These are phyloP conservation scores for Ophiostoma australiae DNA, from an alignment of 2,329 filamentous ascomycete genomes.

Conservation along the genomic window DNA sequence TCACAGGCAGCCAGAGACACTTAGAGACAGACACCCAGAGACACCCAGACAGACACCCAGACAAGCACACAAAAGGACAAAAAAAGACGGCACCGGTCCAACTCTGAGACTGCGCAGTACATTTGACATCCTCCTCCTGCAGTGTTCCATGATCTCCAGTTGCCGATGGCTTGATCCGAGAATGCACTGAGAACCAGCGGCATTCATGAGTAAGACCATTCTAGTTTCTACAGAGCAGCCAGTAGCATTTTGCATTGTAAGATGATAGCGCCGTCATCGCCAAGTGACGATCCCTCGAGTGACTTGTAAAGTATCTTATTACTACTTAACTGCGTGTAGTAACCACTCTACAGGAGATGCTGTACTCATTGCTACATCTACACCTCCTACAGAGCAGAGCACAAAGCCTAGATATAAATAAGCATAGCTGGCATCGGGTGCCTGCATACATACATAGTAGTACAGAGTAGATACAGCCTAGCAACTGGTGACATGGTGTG, in stretches of 20 bases:
- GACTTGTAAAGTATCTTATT: too few relatives aligned
- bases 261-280: not conserved
- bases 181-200: not conserved
- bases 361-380: not conserved
- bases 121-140: not conserved
- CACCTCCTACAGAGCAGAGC: not conserved
- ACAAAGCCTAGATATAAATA: not conserved
- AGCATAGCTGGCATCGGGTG: constrained; percentile 6
- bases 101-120: not conserved
- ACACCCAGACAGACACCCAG: not conserved
- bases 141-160: not conserved
- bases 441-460: not conserved
- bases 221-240: not conserved
- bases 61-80: not conserved
- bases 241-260: not conserved
- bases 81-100: constrained; percentile 10
- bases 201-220: not conserved
- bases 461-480: not conserved
- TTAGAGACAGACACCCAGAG: not conserved
- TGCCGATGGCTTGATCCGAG: not conserved
- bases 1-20: not conserved
- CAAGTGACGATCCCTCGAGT: not conserved
- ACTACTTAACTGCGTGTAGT: too few relatives aligned
- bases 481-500: not conserved
- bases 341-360: too few relatives aligned